phyloP scores from a whole-genome alignment of 108 stramenopile genomes.

The Skeletonema potamos region DNA sequence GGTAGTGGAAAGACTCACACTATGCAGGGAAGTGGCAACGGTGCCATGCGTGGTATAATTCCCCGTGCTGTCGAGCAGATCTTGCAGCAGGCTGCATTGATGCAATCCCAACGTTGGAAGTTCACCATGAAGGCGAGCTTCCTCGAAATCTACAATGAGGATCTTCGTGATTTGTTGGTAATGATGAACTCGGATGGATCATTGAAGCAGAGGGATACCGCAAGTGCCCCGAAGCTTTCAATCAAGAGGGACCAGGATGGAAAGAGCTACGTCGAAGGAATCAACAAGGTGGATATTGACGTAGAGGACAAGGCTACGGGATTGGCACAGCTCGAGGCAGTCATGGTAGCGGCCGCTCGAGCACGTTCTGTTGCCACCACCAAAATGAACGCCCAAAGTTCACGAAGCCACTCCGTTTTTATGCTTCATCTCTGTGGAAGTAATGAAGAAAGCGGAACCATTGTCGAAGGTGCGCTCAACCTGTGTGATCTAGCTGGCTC shows the following conservation, averaged over 20 bases:
- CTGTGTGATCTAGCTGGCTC: slow-evolving; percentile 98
- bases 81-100: slow-evolving; percentile 67
- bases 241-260: slow-evolving; percentile 80
- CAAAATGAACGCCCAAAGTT: slow-evolving; percentile 97
- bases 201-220: slow-evolving; percentile 19
- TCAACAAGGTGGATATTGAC: slow-evolving; percentile 84
- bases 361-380: slow-evolving; percentile 95
- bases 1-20: slow-evolving; percentile 88
- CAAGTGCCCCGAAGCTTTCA: slow-evolving; percentile 56
- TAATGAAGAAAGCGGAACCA: slow-evolving; percentile 87
- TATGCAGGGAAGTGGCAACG: slow-evolving; percentile 84
- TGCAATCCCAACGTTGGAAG: slow-evolving; percentile 92
- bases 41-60: slow-evolving; percentile 86
- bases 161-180: slow-evolving; percentile 91
- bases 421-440: slow-evolving; percentile 94
- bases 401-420: slow-evolving; percentile 98
- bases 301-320: slow-evolving; percentile 59
- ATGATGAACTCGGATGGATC: slow-evolving; percentile 56
- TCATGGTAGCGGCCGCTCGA: slow-evolving; percentile 87
- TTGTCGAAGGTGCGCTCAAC: slow-evolving; percentile 93
- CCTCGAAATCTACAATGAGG: slow-evolving; percentile 99
- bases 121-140: slow-evolving; percentile 94
- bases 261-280: slow-evolving; percentile 88
- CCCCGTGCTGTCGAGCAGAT: slow-evolving; percentile 93
- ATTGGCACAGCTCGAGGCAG: slow-evolving; percentile 78